phyloP scores from a whole-genome alignment of 441 rosid genomes.

The Biscutella laevigata region DNA sequence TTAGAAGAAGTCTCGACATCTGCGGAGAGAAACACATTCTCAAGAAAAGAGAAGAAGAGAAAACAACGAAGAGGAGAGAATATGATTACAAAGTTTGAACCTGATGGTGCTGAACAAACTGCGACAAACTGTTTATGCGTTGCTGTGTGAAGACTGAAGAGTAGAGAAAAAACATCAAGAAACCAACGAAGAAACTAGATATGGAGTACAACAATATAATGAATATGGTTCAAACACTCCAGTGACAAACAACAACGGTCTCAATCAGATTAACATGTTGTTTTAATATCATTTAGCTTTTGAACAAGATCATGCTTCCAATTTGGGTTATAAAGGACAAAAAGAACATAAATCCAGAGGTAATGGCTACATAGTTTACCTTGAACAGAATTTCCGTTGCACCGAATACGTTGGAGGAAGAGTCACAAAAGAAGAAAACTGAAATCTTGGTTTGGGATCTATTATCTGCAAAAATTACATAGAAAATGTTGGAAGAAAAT shows the following conservation, averaged over 20 bases:
- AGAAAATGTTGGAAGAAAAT: not conserved
- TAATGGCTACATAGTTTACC: conserved; percentile 1
- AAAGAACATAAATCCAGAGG: not conserved
- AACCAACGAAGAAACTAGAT: not conserved
- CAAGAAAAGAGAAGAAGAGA: conserved; percentile 1
- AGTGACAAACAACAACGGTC: not conserved
- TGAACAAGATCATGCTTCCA: not conserved
- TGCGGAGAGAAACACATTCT: conserved; percentile 16
- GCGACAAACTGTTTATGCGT: conserved; percentile 22
- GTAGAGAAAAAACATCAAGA: not conserved
- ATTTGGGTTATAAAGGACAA: not conserved
- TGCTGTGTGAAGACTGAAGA: conserved; percentile 35
- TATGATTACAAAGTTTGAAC: conserved; percentile 17
- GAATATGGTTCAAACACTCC: not conserved
- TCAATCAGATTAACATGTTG: not conserved
- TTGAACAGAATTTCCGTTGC: not conserved
- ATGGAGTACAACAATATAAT: not conserved
- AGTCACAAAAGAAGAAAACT: conserved; percentile 25
- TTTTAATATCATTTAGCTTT: not conserved
- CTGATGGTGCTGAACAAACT: conserved; percentile 41
- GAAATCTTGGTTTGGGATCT: conserved; percentile 25
- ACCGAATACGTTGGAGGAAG: conserved; percentile 20
- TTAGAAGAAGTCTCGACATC: conserved; percentile 39
- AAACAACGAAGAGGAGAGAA: not conserved
- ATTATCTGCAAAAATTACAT: conserved; percentile 31